A percentile compares a stretch with the other conserved stretches of the same genome.
Evolutionary conservation across 805 yeast species (phyloP).

Genomic region (Pichia scutulata): DNA sequence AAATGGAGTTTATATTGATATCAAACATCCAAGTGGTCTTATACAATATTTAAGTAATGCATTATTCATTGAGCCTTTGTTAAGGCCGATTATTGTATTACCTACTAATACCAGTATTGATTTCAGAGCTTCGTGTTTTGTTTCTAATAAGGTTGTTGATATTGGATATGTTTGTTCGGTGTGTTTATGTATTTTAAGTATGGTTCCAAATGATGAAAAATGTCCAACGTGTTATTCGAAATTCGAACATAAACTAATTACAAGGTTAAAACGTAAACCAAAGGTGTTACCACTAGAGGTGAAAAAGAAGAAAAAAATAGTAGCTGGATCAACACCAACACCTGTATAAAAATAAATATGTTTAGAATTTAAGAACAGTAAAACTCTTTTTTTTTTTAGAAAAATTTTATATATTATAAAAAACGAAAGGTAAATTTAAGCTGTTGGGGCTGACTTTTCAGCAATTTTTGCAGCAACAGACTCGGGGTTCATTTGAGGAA

Average conservation of each 20-base stretch:
- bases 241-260: conserved; percentile 59
- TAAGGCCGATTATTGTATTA: conserved; percentile 65
- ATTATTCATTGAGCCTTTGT: conserved; percentile 76
- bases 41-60: conserved; percentile 80
- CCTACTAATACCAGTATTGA: conserved; percentile 85
- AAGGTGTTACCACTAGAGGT: conserved; percentile 26
- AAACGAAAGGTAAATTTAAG: background rate
- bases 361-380: too few relatives aligned
- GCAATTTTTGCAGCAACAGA: conserved; percentile 19
- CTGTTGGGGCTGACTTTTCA: conserved; percentile 9
- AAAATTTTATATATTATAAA: background rate
- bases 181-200: conserved; percentile 73
- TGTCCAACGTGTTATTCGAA: conserved; percentile 86
- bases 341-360: background rate
- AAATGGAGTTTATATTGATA: conserved; percentile 72
- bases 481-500: conserved; percentile 33
- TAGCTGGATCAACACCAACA: background rate
- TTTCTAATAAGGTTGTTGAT: conserved; percentile 86
- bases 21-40: conserved; percentile 65
- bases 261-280: conserved; percentile 53
- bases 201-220: conserved; percentile 53
- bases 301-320: conserved; percentile 18
- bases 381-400: background rate
- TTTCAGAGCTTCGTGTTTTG: conserved; percentile 89
- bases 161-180: conserved; percentile 94